phyloP scores from a whole-genome alignment of 2,329 filamentous ascomycete species.

The Colletotrichum trifolii region DNA sequence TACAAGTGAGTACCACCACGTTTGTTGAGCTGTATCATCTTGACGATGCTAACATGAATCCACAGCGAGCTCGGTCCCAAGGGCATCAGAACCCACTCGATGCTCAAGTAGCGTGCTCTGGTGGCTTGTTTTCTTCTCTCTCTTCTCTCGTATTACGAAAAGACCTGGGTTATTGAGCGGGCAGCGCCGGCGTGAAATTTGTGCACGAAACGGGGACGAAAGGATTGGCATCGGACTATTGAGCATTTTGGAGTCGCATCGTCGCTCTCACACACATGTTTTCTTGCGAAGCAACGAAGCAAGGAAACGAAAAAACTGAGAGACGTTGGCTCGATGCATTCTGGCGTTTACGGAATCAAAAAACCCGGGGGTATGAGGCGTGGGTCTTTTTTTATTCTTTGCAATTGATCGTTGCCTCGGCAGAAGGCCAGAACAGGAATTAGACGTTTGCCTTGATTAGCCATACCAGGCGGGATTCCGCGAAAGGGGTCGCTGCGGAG shows the following conservation, averaged over 20 bases:
- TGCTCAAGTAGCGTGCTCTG: conserved; percentile 54
- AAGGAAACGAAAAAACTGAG: background rate
- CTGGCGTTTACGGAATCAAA: conserved; percentile 36
- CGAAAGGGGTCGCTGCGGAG: too few species aligned
- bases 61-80: conserved; percentile 65
- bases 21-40: too few species aligned
- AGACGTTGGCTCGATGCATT: conserved; percentile 16
- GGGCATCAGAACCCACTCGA: conserved; percentile 63
- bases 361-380: conserved; percentile 29
- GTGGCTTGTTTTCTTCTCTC: background rate
- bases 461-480: too few species aligned
- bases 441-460: too few species aligned
- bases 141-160: background rate
- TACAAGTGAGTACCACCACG: conserved; percentile 63
- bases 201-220: background rate
- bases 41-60: conserved; percentile 5
- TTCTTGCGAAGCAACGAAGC: background rate
- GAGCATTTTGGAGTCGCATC: background rate
- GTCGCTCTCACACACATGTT: background rate
- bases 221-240: background rate
- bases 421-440: background rate
- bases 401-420: conserved; percentile 15
- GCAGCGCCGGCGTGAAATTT: conserved; percentile 14
- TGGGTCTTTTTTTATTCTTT: conserved; percentile 8
- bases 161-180: background rate